phyloP scores from a whole-genome alignment of 2,329 filamentous ascomycete genomes.

The Claviceps monticola region DNA sequence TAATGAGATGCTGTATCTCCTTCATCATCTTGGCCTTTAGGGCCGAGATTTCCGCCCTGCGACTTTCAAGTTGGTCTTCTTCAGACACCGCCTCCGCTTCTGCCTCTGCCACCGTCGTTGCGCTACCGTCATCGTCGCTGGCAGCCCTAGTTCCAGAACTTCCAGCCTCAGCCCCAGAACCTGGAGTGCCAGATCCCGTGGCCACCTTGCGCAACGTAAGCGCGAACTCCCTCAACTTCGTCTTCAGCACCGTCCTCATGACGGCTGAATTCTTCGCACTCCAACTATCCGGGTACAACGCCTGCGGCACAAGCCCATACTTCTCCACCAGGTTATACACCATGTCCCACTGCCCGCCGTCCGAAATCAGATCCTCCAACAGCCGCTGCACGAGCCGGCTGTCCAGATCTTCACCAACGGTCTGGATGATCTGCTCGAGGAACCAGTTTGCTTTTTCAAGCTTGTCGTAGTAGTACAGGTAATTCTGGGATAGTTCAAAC shows the following conservation, averaged over 20 bases:
- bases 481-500: constrained; percentile 79
- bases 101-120: background rate
- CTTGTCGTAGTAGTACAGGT: constrained; percentile 90
- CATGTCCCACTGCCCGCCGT: constrained; percentile 91
- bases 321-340: constrained; percentile 73
- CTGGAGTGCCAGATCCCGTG: no score
- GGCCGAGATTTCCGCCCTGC: background rate
- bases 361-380: constrained; percentile 53
- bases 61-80: no score
- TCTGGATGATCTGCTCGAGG: constrained; percentile 70
- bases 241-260: constrained; percentile 64
- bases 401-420: constrained; percentile 55
- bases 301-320: constrained; percentile 77
- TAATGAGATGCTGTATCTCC: constrained; percentile 70
- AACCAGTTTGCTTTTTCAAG: constrained; percentile 87
- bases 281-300: constrained; percentile 68
- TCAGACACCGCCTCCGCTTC: no score
- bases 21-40: constrained; percentile 61
- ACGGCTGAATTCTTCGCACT: constrained; percentile 58
- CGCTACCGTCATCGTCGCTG: background rate
- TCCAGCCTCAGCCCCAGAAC: no score
- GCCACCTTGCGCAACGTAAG: constrained; percentile 45
- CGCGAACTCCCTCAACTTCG: constrained; percentile 76
- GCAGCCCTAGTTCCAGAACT: background rate
- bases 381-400: constrained; percentile 59